These are phyloP conservation scores for Eutrema heterophyllum DNA, from an alignment of 345 rosid species.

Conservation along the genomic window DNA sequence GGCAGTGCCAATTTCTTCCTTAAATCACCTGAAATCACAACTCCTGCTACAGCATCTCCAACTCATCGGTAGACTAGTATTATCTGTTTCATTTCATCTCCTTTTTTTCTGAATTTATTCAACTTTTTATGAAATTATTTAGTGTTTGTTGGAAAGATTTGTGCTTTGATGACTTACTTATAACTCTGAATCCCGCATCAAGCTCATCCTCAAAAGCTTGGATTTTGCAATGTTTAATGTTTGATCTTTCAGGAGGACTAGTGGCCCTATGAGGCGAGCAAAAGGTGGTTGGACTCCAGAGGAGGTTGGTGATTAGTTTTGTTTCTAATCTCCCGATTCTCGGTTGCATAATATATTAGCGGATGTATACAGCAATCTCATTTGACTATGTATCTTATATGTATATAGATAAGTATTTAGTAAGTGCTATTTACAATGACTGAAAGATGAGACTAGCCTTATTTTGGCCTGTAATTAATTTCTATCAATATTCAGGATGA, in stretches of 20 bases:
- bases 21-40: conserved; percentile 62
- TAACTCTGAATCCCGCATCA: neutral
- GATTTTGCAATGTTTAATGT: conserved; percentile 10
- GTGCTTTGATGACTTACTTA: too few relatives aligned
- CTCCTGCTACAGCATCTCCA: conserved; percentile 66
- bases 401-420: neutral
- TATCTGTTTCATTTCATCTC: neutral
- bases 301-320: conserved; percentile 48
- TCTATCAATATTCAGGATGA: conserved; percentile 56
- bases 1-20: conserved; percentile 56
- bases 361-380: neutral
- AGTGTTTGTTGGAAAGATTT: too few relatives aligned
- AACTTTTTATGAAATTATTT: neutral
- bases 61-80: conserved; percentile 43
- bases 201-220: neutral
- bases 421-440: neutral
- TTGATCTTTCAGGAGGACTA: conserved; percentile 63
- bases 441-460: neutral
- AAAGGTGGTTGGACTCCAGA: conserved; percentile 98
- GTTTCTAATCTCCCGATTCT: neutral
- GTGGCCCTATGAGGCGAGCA: conserved; percentile 93
- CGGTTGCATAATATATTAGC: neutral
- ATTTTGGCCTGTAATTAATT: neutral
- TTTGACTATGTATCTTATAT: neutral
- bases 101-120: neutral